Conservation (phyloP, 768 basidiomycete genomes). For the Floccularia luteovirens region DNA sequence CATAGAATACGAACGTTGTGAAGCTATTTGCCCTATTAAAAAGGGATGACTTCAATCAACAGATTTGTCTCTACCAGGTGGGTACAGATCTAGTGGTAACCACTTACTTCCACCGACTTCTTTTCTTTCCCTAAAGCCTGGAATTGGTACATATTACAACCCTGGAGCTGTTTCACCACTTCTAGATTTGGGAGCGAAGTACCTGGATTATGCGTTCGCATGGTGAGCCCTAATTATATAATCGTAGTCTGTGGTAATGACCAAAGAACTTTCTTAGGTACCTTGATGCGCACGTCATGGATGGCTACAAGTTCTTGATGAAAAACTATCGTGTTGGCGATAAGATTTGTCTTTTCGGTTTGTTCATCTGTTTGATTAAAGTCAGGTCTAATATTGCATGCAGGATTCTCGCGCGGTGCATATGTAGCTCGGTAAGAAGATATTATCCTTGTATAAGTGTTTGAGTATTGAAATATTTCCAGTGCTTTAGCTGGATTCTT, state of each 20-base stretch:
- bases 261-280: constrained; percentile 50
- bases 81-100: constrained; percentile 9
- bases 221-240: constrained; percentile 35
- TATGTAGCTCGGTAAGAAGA: constrained; percentile 44
- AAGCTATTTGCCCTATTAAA: constrained; percentile 62
- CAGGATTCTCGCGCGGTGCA: constrained; percentile 68
- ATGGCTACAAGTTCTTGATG: constrained; percentile 76
- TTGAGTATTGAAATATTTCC: constrained; percentile 11
- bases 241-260: background rate
- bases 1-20: constrained; percentile 61
- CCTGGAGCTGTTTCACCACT: constrained; percentile 63
- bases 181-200: constrained; percentile 48
- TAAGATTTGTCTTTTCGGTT: constrained; percentile 69
- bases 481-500: constrained; percentile 74
- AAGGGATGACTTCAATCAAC: constrained; percentile 49
- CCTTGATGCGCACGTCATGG: constrained; percentile 62
- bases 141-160: constrained; percentile 43
- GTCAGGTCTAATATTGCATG: background rate
- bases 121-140: constrained; percentile 21
- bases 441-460: background rate
- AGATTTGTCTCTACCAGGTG: constrained; percentile 70
- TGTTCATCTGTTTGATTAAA: constrained; percentile 7
- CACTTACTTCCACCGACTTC: constrained; percentile 18
- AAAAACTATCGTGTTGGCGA: constrained; percentile 68
- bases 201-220: constrained; percentile 64